Percentiles rank a stretch among this genome's conserved stretches.
phyloP scores from a whole-genome alignment of 129 eudicot genomes.

The Chrysanthemum lavandulifolium region DNA sequence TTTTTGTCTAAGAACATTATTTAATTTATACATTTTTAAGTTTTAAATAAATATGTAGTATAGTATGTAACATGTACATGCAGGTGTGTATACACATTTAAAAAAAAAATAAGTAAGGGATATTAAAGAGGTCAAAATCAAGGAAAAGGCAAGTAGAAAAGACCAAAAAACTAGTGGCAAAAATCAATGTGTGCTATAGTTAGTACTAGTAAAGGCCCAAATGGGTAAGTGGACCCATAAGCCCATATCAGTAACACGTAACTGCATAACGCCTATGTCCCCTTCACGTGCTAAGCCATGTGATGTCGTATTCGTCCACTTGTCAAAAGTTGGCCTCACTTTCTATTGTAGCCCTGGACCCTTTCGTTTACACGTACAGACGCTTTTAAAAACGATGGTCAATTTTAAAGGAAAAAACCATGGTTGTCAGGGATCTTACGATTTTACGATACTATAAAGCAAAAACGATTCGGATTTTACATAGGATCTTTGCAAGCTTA shows the following conservation, averaged over 20 bases:
- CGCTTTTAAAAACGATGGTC: not conserved
- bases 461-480: too few species aligned
- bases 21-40: too few species aligned
- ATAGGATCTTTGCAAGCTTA: too few species aligned
- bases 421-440: too few species aligned
- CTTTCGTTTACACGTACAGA: conserved; percentile 28
- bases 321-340: conserved; percentile 17
- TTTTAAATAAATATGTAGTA: too few species aligned
- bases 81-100: not conserved
- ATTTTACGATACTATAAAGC: too few species aligned
- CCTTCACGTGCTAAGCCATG: conserved; percentile 29
- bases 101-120: not conserved
- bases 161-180: not conserved
- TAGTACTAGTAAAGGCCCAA: conserved; percentile 11
- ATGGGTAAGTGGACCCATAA: conserved; percentile 25
- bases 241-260: conserved; percentile 26
- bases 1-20: too few species aligned
- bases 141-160: conserved; percentile 19
- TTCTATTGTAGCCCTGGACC: not conserved
- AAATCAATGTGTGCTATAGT: not conserved
- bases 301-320: conserved; percentile 26
- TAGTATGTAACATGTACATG: too few species aligned
- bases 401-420: not conserved
- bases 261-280: conserved; percentile 8
- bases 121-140: conserved; percentile 23